Base-by-base conservation (phyloP, 1,139 yeast genomes). In the Wickerhamomyces sp. region DNA sequence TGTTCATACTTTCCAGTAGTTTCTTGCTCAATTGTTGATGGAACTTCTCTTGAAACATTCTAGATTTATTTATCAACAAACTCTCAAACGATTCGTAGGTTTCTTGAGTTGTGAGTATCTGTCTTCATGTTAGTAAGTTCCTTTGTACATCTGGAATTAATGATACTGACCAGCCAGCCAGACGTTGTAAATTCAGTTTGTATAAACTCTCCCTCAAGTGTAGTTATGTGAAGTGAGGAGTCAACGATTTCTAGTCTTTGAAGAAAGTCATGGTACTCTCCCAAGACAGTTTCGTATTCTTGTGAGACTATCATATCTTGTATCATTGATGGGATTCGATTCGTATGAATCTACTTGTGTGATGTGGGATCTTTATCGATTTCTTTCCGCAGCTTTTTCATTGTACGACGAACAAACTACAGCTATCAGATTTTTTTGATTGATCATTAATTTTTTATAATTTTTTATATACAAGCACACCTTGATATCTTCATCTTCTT, bases 81-180 rank as follows among this genome's bases (percentile, higher is more conserved):
- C 71, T 66, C 53, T 77, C 81, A 44, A 73, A 66, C 0, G 79
- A 72, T 48, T 77, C 80, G 52, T 56, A 74, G 7, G 55, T 45
- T 23, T 39, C 36, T 5, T 18, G 23, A 5, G 23, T 18, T 18
- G 23, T 18, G 23, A 18, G 23, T 18, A 18, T 18, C 23, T 18
- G 23, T 18, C 4, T 18, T 5, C 23, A 5, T 5, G 23, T 18
- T 18, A 18, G 23, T 18, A 18, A 4, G 23, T 4, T 18, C 23
- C 23, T 18, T 18, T 18, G 5, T 18, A 18, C 3, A 18, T 18
- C 23, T 18, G 23, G 3, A 18, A 10, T 29, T 27, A 7, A 49
- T 23, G 31, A 8, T 23, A 46, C 51, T 41, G 31, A 46, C 45
- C 2, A 45, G 34, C 68, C 70, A 64, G 31, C 69, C 69, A 34